Evolutionary conservation across 768 basidiomycete genomes (phyloP).

Genomic region (Omphalotus guepiniiformis): DNA sequence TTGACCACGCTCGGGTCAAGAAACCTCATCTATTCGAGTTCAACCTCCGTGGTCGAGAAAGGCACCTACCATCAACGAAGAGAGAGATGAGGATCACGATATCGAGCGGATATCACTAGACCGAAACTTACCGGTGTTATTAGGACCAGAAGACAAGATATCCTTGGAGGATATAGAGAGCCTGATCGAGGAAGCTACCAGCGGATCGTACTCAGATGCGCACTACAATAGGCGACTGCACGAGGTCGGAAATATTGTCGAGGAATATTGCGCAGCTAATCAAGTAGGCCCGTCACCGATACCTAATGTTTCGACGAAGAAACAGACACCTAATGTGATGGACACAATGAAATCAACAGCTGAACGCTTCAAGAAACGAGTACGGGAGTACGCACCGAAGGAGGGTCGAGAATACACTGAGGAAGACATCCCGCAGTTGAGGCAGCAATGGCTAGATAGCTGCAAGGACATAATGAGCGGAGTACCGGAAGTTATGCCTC

Average conservation of each 20-base stretch:
- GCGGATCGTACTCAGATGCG: not conserved
- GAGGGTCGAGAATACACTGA: not conserved
- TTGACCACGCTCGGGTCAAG: not conserved
- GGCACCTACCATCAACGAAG: not conserved
- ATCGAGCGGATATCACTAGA: not conserved
- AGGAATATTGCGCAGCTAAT: not conserved
- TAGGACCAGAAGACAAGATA: slow-evolving; percentile 3
- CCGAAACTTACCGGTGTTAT: slow-evolving; percentile 6
- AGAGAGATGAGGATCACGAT: not conserved
- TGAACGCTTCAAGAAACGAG: not conserved
- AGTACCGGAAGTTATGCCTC: slow-evolving; percentile 19
- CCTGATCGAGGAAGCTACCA: not conserved
- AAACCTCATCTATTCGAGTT: not conserved
- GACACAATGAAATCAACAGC: not conserved
- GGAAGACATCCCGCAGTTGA: not conserved
- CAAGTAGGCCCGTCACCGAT: too few species aligned
- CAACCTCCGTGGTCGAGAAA: not conserved
- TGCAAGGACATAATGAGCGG: slow-evolving; percentile 15
- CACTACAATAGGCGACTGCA: not conserved
- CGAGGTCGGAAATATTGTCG: not conserved
- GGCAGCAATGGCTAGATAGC: slow-evolving; percentile 11
- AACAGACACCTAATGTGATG: not conserved
- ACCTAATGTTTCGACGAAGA: not conserved
- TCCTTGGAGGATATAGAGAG: slow-evolving; percentile 6
- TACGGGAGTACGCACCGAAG: not conserved